phyloP scores from a whole-genome alignment of 1,139 yeast genomes.

The Saccharomyces pastorianus region DNA sequence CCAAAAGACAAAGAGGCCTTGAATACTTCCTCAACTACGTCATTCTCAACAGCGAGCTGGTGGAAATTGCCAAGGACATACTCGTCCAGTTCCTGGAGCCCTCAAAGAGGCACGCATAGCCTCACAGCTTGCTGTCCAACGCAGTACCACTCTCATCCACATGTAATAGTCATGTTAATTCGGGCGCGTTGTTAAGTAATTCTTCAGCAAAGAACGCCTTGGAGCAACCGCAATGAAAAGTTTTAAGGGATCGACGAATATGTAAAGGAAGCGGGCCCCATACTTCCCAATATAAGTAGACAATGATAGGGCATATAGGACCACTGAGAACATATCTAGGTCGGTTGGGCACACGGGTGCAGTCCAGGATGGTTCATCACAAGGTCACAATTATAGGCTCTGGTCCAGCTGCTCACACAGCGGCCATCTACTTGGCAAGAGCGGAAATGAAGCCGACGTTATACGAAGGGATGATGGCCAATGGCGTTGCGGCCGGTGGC shows the following conservation, averaged over 20 bases:
- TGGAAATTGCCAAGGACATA: constrained; percentile 14
- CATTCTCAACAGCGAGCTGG: constrained; percentile 18
- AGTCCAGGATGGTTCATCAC: constrained; percentile 68
- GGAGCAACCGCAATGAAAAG: background rate
- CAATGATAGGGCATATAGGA: background rate
- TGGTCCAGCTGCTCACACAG: constrained; percentile 99
- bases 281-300: background rate
- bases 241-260: background rate
- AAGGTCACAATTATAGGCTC: constrained; percentile 91
- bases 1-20: constrained; percentile 26
- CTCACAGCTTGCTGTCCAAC: background rate
- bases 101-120: background rate
- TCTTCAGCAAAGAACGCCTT: background rate
- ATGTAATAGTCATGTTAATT: background rate
- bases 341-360: background rate
- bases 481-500: constrained; percentile 98
- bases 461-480: constrained; percentile 94
- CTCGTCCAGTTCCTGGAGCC: constrained; percentile 14
- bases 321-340: background rate
- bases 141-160: background rate
- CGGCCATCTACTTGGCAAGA: constrained; percentile 91
- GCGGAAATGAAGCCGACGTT: constrained; percentile 92
- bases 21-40: constrained; percentile 26
- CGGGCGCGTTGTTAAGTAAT: background rate
- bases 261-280: background rate